Evolutionary conservation across 345 rosid species (phyloP), one percentile per base, ranked within the genome.

Genomic region (Toxicodendron radicans): DNA sequence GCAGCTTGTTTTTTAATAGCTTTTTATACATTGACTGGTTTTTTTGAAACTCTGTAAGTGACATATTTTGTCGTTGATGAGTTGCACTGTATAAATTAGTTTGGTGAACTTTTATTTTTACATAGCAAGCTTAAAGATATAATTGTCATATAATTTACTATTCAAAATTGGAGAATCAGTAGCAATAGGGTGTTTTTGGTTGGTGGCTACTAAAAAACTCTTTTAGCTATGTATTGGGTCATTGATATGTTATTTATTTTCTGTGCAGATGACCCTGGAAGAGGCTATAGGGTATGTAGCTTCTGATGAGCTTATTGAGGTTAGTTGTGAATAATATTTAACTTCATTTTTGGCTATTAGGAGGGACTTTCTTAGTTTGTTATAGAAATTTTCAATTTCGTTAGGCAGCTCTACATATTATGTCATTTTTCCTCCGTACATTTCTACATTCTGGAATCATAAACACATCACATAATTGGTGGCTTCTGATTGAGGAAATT

Each of bases 231-330:
- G 38, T 24, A 51, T 35, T 72, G 52, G 64, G 33, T 58, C 63
- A 58, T 48, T 76, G 64, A 74, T 70, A 41, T 73, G 53, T 51
- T 43, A 73, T 41, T 41, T 52, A 41, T 20, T 71, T 71, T 76
- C 32, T 80, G n/a, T 76, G 78, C 91, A 95, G 99, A 83, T 95
- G 91, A 95, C 93, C 46, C 94, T 93, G 38, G 99, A 95, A 86
- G 98, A 95, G 84, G 98, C 97, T 72, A 91, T 93, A 48, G 98
- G 99, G 32, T 95, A 95, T 76, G 98, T 95, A 33, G 99, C 93
- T 51, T 83, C 97, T 16, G 99, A 93, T 84, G 99, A 93, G 81
- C 96, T 93, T 75, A 95, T 95, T 64, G 99, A 95, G 92, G 99
- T 90, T 82, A 69, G 67, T 76, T 66, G 17, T 54, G 17, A 0